Evolutionary conservation across 148 eudicot species (phyloP).

Genomic region (Simmondsia chinensis): DNA sequence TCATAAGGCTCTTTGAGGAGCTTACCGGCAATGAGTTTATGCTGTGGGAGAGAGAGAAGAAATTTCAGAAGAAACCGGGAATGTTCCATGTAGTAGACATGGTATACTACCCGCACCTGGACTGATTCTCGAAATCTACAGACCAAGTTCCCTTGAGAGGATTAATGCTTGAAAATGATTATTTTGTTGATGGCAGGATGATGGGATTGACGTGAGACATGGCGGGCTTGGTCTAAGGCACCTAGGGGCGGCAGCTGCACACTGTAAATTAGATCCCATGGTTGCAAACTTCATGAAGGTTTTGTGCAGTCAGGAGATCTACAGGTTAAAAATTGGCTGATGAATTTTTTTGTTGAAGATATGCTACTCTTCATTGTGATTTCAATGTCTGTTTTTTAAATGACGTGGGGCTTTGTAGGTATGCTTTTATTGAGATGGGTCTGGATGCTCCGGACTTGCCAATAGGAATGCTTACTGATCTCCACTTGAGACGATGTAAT

Average conservation of each 20-base stretch:
- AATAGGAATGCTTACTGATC: slow-evolving; percentile 63
- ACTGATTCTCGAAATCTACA: not conserved
- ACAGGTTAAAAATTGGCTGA: too few relatives aligned
- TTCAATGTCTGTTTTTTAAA: too few relatives aligned
- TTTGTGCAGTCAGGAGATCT: slow-evolving; percentile 66
- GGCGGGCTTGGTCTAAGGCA: slow-evolving; percentile 69
- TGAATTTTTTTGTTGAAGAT: too few relatives aligned
- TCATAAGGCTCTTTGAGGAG: slow-evolving; percentile 59
- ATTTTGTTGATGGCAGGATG: slow-evolving; percentile 31
- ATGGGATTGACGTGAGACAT: slow-evolving; percentile 67
- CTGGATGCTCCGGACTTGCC: slow-evolving; percentile 65
- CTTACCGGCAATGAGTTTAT: slow-evolving; percentile 66
- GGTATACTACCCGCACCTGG: slow-evolving; percentile 17
- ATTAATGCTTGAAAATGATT: not conserved
- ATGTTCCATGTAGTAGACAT: slow-evolving; percentile 69
- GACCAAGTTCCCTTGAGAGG: not conserved
- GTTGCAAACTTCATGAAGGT: slow-evolving; percentile 71
- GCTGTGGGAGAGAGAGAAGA: slow-evolving; percentile 87
- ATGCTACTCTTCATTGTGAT: too few relatives aligned
- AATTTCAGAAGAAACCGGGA: slow-evolving; percentile 45
- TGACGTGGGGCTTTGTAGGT: slow-evolving; percentile 18
- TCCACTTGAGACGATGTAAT: slow-evolving; percentile 65
- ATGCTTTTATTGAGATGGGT: slow-evolving; percentile 86
- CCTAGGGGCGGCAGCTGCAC: slow-evolving; percentile 49
- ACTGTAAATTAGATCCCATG: slow-evolving; percentile 52